phyloP scores from a whole-genome alignment of 2,329 filamentous ascomycete genomes.

The Sarocladium brachiariae region DNA sequence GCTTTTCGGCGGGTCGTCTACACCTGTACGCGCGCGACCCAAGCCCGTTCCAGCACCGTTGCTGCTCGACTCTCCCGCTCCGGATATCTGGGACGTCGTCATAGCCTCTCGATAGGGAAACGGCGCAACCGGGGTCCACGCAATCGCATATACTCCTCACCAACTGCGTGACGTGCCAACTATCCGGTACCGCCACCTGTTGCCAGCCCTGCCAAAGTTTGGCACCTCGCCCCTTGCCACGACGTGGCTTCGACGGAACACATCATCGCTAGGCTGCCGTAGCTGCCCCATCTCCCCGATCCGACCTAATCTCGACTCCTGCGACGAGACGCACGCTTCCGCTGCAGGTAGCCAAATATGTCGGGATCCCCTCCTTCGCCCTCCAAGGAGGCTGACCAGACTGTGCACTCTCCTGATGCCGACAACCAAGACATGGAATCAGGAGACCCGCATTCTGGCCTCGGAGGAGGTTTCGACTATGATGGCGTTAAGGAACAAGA shows the following conservation, averaged over 20 bases:
- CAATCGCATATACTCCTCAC: neutral
- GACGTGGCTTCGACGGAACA: constrained; percentile 55
- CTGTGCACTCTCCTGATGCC: constrained; percentile 84
- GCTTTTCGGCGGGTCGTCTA: neutral
- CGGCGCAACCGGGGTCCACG: neutral
- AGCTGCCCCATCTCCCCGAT: constrained; percentile 8
- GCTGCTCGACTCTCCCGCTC: neutral
- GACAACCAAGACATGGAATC: constrained; percentile 89
- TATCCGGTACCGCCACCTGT: neutral
- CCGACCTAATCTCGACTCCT: constrained; percentile 36
- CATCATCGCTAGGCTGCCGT: constrained; percentile 42
- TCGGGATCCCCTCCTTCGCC: constrained; percentile 80
- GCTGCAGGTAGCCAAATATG: constrained; percentile 79
- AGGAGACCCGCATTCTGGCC: constrained; percentile 69
- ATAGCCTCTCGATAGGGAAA: neutral
- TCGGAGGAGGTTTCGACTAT: constrained; percentile 70
- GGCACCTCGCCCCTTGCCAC: constrained; percentile 24
- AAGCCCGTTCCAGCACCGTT: neutral
- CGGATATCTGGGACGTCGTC: constrained; percentile 1
- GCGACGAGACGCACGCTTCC: constrained; percentile 55
- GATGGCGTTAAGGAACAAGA: constrained; percentile 97
- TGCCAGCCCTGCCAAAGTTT: constrained; percentile 12
- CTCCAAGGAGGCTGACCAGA: constrained; percentile 90
- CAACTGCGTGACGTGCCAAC: constrained; percentile 6
- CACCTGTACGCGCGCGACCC: neutral